Evolutionary conservation across 73 alveolate species (phyloP).

Genomic region (Paramecium bursaria): DNA sequence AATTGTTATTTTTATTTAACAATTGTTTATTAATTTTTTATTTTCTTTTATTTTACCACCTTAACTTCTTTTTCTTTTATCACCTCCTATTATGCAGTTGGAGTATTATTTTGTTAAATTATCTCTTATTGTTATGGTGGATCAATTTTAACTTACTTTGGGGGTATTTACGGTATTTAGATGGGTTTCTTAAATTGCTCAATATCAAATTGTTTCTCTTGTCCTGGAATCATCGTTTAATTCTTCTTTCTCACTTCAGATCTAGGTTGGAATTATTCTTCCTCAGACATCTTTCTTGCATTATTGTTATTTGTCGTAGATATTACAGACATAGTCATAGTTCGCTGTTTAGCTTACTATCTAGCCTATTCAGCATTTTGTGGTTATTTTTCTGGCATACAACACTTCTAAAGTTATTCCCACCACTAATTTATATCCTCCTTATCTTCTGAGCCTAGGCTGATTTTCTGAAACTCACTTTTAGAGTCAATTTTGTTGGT

Average conservation of each 20-base stretch:
- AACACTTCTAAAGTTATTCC: not conserved
- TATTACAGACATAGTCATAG: too few relatives aligned
- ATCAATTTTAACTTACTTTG: not conserved
- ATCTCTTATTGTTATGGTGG: not conserved
- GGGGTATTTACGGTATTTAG: not conserved
- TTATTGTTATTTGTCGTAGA: too few relatives aligned
- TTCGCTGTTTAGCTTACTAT: too few relatives aligned
- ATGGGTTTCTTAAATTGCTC: too few relatives aligned
- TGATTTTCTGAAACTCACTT: not conserved
- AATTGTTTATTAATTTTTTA: not conserved
- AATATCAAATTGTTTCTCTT: too few relatives aligned
- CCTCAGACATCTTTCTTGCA: too few relatives aligned
- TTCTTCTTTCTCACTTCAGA: too few relatives aligned
- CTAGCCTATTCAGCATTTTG: not conserved
- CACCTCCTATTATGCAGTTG: not conserved
- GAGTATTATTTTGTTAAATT: not conserved
- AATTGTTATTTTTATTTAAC: not conserved
- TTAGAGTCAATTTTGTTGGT: not conserved
- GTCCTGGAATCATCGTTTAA: too few relatives aligned
- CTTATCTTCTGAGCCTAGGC: constrained; percentile 20
- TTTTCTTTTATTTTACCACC: not conserved
- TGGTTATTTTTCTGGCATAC: constrained; percentile 17
- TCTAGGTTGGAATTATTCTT: too few relatives aligned
- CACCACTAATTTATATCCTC: constrained; percentile 45
- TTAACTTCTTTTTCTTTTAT: not conserved